Base-by-base conservation (phyloP, 2,329 filamentous ascomycete species). In the Exophiala sideris region DNA sequence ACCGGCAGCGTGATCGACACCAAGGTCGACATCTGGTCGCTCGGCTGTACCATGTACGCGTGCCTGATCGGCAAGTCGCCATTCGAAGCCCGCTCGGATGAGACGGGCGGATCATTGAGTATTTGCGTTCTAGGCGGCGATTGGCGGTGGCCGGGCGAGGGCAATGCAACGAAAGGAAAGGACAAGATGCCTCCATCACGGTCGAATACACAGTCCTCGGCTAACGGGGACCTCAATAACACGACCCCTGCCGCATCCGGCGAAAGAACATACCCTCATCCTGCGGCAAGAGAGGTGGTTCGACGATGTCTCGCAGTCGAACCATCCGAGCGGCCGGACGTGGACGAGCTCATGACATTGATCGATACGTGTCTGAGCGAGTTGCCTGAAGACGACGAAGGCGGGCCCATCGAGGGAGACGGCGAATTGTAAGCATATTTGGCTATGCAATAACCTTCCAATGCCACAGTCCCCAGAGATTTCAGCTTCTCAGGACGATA, bases 21-120 rank as follows among this genome's bases (percentile, higher is more conserved):
- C 10, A 96, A 96, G 70, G 90, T 96, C 38, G 94, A 99, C 71
- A 95, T 99, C 62, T 99, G 94, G 94, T 95, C 89, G 12, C 76
- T 99, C 18, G 94, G 94, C 48, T 97, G 94, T 77, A 97, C 94
- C n/a, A 79, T 99, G 41, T 99, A 95, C 73, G 94, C 94, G 35
- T 97, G 94, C 67, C 80, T 99, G 8, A 90, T 97, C 24, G 94
- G 94, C 61, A 97, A 99, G 73, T 95, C 89, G 11, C 94, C 94
- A 2, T 99, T 99, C 66, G 94, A 99, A 76, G 89, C 91, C 69
- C 86, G 94, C 57, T 92, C 87, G 62, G 94, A 99, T 70, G 92
- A 99, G 76, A 97, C 94, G 0, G 94, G 94, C 61, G 94, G 94
- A 41, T 94, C 88, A 61, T 76, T 99, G 60, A 95, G 88, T 63